These are phyloP conservation scores for Nakazawaea ambrosiae DNA, from an alignment of 805 yeast genomes.

Conservation along the genomic window DNA sequence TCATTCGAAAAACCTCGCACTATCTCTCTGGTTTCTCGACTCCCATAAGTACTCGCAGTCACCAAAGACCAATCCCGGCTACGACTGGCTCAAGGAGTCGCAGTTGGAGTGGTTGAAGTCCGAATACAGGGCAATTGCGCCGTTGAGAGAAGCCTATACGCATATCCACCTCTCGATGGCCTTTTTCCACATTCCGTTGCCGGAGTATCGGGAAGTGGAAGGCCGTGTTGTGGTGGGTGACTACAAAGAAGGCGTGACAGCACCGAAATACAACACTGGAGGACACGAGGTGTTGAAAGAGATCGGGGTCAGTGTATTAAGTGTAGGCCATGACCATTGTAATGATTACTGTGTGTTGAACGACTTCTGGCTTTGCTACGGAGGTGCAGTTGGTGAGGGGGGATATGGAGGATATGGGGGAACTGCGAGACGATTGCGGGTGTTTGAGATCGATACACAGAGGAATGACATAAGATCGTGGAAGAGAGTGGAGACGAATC, in stretches of 20 bases:
- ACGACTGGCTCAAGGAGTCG: slow-evolving; percentile 74
- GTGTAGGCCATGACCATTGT: slow-evolving; percentile 94
- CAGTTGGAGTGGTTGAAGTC: slow-evolving; percentile 55
- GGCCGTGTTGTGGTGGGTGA: slow-evolving; percentile 50
- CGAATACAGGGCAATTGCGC: slow-evolving; percentile 23
- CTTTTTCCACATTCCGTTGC: slow-evolving; percentile 90
- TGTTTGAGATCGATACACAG: slow-evolving; percentile 57
- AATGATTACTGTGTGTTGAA: slow-evolving; percentile 83
- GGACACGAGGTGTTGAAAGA: slow-evolving; percentile 50
- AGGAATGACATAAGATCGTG: slow-evolving; percentile 49
- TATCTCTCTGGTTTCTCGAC: slow-evolving; percentile 72
- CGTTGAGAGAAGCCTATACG: slow-evolving; percentile 26
- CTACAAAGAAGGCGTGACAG: slow-evolving; percentile 67
- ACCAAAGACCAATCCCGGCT: slow-evolving; percentile 65
- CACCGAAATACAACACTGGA: slow-evolving; percentile 66
- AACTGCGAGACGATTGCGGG: slow-evolving; percentile 69
- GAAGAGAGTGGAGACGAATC: slow-evolving; percentile 63
- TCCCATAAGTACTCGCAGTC: slow-evolving; percentile 69
- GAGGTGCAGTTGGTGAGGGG: slow-evolving; percentile 92
- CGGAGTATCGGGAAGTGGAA: slow-evolving; percentile 59
- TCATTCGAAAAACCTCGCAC: slow-evolving; percentile 29
- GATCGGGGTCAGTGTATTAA: slow-evolving; percentile 66
- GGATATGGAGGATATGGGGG: slow-evolving; percentile 95
- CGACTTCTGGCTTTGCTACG: slow-evolving; percentile 81
- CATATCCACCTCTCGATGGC: slow-evolving; percentile 66